Conservation (phyloP, 176 grass and related monocot genomes). For the Carex pumila region DNA sequence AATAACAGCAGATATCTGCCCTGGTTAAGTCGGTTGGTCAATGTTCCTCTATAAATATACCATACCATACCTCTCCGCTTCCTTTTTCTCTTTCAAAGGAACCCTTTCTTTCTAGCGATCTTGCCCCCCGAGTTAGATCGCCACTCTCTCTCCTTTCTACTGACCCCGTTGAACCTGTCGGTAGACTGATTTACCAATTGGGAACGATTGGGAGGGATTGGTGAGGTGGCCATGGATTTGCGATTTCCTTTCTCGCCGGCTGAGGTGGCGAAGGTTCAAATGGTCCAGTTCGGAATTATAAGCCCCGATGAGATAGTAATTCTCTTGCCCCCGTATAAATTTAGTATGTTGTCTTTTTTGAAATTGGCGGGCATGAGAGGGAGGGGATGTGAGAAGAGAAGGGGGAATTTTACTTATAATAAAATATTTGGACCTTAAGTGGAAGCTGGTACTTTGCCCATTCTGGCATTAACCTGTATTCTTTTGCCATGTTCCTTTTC, state of each 20-base stretch:
- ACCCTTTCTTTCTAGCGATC: no score
- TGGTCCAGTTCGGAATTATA: conserved; percentile 96
- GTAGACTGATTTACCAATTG: no score
- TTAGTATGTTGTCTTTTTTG: neutral
- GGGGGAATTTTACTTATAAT: no score
- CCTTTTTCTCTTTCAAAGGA: no score
- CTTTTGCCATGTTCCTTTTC: neutral
- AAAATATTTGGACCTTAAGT: neutral
- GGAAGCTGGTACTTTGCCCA: neutral
- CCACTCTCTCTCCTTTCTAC: no score
- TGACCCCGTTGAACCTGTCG: no score
- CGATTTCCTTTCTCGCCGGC: conserved; percentile 89
- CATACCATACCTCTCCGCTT: no score
- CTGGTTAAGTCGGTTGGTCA: no score
- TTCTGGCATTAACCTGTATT: neutral
- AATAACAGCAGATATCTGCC: no score
- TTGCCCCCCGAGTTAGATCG: no score
- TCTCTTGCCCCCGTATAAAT: neutral
- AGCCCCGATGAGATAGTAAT: conserved; percentile 99
- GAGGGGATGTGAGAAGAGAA: neutral
- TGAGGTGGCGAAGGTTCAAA: conserved; percentile 88
- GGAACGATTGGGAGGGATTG: no score
- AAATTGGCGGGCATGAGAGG: neutral
- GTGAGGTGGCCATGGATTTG: conserved; percentile 46
- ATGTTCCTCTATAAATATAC: no score